Conservation (phyloP, 768 basidiomycete species). For the Leccinum rimulosum region DNA sequence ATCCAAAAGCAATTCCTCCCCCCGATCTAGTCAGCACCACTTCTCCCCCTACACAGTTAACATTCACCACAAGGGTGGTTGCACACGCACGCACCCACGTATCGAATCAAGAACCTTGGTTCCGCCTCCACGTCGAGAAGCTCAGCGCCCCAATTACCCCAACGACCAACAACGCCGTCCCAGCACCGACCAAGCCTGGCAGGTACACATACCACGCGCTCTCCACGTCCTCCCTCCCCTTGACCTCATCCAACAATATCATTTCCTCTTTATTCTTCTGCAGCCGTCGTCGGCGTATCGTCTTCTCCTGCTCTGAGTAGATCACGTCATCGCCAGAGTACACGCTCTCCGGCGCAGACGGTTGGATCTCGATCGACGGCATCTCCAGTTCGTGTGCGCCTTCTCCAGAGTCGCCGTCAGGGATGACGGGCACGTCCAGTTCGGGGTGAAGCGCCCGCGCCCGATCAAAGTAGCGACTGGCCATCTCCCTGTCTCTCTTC, state of each 20-base stretch:
- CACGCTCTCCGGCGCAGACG: slow-evolving; percentile 26
- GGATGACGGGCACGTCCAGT: slow-evolving; percentile 69
- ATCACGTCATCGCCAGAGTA: slow-evolving; percentile 27
- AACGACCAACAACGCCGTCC: slow-evolving; percentile 77
- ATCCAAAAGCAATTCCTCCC: background rate
- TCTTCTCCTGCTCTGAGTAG: slow-evolving; percentile 30
- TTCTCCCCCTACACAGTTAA: background rate
- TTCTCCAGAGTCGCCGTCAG: slow-evolving; percentile 40
- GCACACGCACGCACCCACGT: background rate
- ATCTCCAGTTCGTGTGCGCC: slow-evolving; percentile 53
- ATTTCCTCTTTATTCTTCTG: slow-evolving; percentile 53
- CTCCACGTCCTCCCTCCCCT: slow-evolving; percentile 56
- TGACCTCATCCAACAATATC: slow-evolving; percentile 43
- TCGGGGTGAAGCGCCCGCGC: slow-evolving; percentile 58
- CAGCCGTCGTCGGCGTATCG: slow-evolving; percentile 44
- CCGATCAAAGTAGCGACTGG: slow-evolving; percentile 69
- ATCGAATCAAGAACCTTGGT: slow-evolving; percentile 51
- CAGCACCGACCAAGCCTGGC: slow-evolving; percentile 77
- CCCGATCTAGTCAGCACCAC: background rate
- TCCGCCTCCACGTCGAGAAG: slow-evolving; percentile 66
- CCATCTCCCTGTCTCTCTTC: slow-evolving; percentile 71
- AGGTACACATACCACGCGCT: slow-evolving; percentile 79
- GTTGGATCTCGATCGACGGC: slow-evolving; percentile 59
- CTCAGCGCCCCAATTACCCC: slow-evolving; percentile 77
- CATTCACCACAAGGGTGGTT: background rate